phyloP scores from a whole-genome alignment of 2,329 filamentous ascomycete genomes.

The Fusarium newnesense region DNA sequence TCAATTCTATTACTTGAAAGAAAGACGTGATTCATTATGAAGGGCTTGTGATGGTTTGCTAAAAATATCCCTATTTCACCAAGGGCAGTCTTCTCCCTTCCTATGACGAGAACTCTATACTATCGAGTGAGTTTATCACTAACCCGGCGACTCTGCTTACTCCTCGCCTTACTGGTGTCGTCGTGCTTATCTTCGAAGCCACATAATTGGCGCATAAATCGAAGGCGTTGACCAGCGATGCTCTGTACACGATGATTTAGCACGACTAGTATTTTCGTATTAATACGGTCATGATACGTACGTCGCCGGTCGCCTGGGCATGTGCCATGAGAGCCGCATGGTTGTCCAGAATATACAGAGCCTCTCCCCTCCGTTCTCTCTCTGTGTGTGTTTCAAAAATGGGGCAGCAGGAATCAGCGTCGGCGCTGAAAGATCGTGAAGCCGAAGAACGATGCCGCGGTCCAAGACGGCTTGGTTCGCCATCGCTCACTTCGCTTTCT shows the following conservation, averaged over 20 bases:
- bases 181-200: conserved; percentile 54
- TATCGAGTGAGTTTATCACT: conserved; percentile 32
- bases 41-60: neutral
- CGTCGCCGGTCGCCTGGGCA: conserved; percentile 64
- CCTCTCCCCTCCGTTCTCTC: conserved; percentile 59
- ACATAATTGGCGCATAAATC: conserved; percentile 66
- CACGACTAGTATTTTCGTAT: neutral
- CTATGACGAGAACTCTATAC: neutral
- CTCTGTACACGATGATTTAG: conserved; percentile 53
- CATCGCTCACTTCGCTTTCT: conserved; percentile 37
- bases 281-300: conserved; percentile 48
- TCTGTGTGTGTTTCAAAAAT: conserved; percentile 54
- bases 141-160: conserved; percentile 24
- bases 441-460: conserved; percentile 1
- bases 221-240: conserved; percentile 64
- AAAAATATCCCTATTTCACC: neutral
- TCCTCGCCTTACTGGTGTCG: conserved; percentile 2
- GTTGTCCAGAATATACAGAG: conserved; percentile 64
- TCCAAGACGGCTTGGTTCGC: conserved; percentile 32
- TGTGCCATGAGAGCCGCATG: conserved; percentile 70
- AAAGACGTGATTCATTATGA: neutral
- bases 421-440: neutral
- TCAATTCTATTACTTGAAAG: neutral
- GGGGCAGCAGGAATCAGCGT: conserved; percentile 1
- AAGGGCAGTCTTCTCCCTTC: neutral